Evolutionary conservation across 495 filamentous ascomycete species (phyloP), one percentile per base, ranked within the genome.

Genomic region (Rhypophila decipiens): DNA sequence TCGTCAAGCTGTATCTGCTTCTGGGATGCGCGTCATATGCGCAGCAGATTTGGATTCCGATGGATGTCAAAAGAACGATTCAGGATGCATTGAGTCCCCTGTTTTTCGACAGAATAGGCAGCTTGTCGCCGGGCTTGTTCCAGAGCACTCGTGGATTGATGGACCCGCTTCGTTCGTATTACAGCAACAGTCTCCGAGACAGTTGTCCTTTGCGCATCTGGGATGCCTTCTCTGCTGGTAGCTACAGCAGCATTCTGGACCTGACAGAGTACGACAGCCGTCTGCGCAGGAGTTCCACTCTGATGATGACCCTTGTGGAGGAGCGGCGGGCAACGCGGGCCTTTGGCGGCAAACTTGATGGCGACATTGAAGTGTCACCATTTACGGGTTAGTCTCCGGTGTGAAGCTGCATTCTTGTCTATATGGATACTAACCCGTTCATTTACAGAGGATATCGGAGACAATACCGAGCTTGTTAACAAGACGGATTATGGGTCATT

Each of bases 81-180:
- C 63, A 70, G 7, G 75, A 76, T 42, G 67, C 73, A 1, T 53
- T 80, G 22, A 68, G 66, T 5, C 64, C 74, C 0, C 45, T 69
- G 2, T 69, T 71, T 23, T 66, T 72, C 24, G 76, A 80, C 56
- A 63, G 76, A 21, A 60, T 80, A 45, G 76, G 73, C n/a, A 65
- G 60, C 11, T 59, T 76, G 5, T 65, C 74, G n/a, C 75, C 75
- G 0, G 67, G 63, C 1, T 47, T 69, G 37, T 70, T 76, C 4
- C 63, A 63, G 18, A 61, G 39, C 38, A 55, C 12, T 35, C 57
- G 49, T 27, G 63, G 47, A 4, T 27, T 63, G 46, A 56, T 66
- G 50, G 54, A 68, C 13, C 65, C 63, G 15, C 49, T 71, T 29
- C 59, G 60, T 4, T 40, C 51, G 2, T 70, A 76, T 46, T 70